Conservation (phyloP, 1,139 yeast species). For the Suhomyces anneliseae region DNA sequence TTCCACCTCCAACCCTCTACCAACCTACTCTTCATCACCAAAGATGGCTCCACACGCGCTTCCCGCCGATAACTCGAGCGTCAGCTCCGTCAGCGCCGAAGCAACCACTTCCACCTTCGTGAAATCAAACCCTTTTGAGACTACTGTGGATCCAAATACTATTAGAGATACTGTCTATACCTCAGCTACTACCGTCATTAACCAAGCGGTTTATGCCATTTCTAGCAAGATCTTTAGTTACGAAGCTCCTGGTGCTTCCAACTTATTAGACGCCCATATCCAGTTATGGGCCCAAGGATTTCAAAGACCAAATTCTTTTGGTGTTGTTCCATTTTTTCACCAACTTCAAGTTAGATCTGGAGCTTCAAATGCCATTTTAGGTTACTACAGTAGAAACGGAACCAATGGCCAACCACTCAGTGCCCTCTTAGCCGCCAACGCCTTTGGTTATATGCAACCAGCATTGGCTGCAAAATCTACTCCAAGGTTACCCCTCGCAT, state of each 20-base stretch:
- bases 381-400: constrained; percentile 54
- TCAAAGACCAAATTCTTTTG: constrained; percentile 53
- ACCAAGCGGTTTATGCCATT: constrained; percentile 64
- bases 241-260: constrained; percentile 60
- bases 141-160: constrained; percentile 55
- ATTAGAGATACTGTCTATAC: constrained; percentile 53
- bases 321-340: constrained; percentile 57
- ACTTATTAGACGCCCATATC: constrained; percentile 60
- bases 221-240: constrained; percentile 70
- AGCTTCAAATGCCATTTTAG: constrained; percentile 77
- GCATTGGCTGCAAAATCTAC: constrained; percentile 39
- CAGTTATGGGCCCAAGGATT: constrained; percentile 59
- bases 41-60: constrained; percentile 15
- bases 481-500: constrained; percentile 56
- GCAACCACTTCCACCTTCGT: not conserved
- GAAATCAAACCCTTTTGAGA: constrained; percentile 53
- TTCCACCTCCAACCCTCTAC: not conserved
- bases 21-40: not conserved
- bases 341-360: constrained; percentile 79
- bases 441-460: constrained; percentile 68
- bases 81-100: not conserved
- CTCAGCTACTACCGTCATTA: constrained; percentile 64
- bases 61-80: constrained; percentile 3
- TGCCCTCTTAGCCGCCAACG: constrained; percentile 67
- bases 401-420: constrained; percentile 43